Base-by-base conservation (phyloP, 179 eudicot species). In the Silene noctiflora region DNA sequence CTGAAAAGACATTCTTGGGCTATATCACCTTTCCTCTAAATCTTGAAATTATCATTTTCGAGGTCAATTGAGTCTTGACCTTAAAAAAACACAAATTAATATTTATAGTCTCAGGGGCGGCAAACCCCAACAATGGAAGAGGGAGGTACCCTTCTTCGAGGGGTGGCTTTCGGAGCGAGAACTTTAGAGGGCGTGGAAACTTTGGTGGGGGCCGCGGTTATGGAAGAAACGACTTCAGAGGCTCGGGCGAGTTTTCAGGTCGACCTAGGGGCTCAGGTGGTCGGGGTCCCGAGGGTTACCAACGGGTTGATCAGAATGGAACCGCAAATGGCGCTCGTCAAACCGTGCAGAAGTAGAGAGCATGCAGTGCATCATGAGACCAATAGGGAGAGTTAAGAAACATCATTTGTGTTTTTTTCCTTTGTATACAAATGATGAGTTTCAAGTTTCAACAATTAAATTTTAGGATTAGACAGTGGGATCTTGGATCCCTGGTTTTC, bases 71-170 rank as follows among this genome's bases (percentile, higher is more conserved):
- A 66, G 17, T 33, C 46, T 31, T 12, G 51, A 44, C 51, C 1
- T 21, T 17, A 2, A 11, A 17, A 63, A 3, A 20, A 21, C 13
- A 46, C 10, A 33, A 46, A 73, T 21, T 22, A 29, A 7, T 69
- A 31, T 78, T 76, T 31, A 78, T 29, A 84, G 86, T 82, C 35
- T 66, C 81, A 66, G 82, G 77, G 20, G 76, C 62, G 10, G 74
- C 76, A 14, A 60, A 63, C 35, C 68, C 82, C 14, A 82, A 80
- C 74, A 77, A 81, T 59, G 88, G 91, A 65, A 78, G 91, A 85
- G 91, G 89, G 79, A 85, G 93, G 81, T 88, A 83, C 74, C 80
- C 85, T 65, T 75, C 87, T 16, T 84, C 82, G 17, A 82, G 93
- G 74, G 87, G 91, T 69, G 85, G 86, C 3, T 82, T 80, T 71